phyloP scores from a whole-genome alignment of 139 green algal species.

The Limnomonas spitsbergensis region DNA sequence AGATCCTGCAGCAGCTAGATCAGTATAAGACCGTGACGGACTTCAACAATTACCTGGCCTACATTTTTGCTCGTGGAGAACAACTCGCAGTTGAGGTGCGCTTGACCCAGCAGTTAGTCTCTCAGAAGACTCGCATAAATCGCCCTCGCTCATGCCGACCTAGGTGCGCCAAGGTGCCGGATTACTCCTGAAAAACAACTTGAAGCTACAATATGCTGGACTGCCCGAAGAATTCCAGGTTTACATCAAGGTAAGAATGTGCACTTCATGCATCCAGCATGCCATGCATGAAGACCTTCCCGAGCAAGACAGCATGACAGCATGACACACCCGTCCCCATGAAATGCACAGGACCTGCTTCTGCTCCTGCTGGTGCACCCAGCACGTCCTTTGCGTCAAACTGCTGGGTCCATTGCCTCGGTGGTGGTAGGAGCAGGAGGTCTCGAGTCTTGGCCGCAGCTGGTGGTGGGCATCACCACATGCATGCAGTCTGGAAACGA shows the following conservation, averaged over 20 bases:
- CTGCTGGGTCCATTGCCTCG: slow-evolving; percentile 64
- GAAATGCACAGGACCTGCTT: slow-evolving; percentile 64
- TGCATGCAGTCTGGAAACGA: slow-evolving; percentile 41
- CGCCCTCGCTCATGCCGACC: no score
- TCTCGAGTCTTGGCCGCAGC: slow-evolving; percentile 72
- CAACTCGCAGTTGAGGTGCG: slow-evolving; percentile 68
- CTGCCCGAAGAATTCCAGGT: slow-evolving; percentile 31
- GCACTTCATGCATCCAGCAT: not conserved
- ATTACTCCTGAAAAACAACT: slow-evolving; percentile 94
- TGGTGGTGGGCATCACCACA: slow-evolving; percentile 67
- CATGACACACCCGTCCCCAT: no score
- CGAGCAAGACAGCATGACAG: not conserved
- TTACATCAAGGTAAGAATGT: slow-evolving; percentile 74
- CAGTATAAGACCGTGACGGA: slow-evolving; percentile 73
- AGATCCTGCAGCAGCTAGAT: slow-evolving; percentile 86
- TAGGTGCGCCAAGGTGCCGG: slow-evolving; percentile 89
- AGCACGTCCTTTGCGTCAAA: slow-evolving; percentile 70
- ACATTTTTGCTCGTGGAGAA: slow-evolving; percentile 75
- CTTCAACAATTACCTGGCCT: slow-evolving; percentile 94
- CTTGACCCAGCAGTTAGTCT: no score
- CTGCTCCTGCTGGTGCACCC: slow-evolving; percentile 64
- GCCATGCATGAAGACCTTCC: not conserved
- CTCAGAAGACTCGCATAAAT: no score
- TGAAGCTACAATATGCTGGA: slow-evolving; percentile 61
- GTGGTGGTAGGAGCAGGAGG: slow-evolving; percentile 54